These are phyloP conservation scores for Arthrobotrys megalospora DNA, from an alignment of 2,329 filamentous ascomycete genomes.

Conservation along the genomic window DNA sequence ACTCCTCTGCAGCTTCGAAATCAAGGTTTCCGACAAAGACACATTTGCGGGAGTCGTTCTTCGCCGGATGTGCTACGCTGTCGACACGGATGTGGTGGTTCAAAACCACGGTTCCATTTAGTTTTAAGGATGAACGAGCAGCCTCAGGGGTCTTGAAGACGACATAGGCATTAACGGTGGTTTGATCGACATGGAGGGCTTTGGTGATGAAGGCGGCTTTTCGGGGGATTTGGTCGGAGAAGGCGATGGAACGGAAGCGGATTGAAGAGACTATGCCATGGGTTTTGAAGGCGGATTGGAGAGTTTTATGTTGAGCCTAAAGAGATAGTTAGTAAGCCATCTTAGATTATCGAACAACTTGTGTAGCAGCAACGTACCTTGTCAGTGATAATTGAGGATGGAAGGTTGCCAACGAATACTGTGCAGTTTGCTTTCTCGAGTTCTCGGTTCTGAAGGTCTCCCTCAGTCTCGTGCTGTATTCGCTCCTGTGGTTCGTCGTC, in stretches of 20 bases:
- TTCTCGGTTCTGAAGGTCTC: constrained; percentile 71
- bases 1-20: constrained; percentile 97
- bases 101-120: constrained; percentile 88
- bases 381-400: constrained; percentile 83
- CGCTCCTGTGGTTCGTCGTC: constrained; percentile 61
- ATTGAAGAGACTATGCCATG: constrained; percentile 80
- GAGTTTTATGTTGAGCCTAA: constrained; percentile 72
- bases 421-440: constrained; percentile 90
- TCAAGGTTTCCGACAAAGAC: constrained; percentile 97
- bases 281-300: constrained; percentile 63
- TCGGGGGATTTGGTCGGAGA: constrained; percentile 85
- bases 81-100: constrained; percentile 92
- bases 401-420: constrained; percentile 93
- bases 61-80: constrained; percentile 87
- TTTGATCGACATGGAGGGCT: constrained; percentile 91
- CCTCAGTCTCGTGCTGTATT: constrained; percentile 71
- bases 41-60: constrained; percentile 87
- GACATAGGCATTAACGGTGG: constrained; percentile 92
- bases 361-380: constrained; percentile 80
- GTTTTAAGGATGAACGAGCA: constrained; percentile 81
- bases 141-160: constrained; percentile 84
- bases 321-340: constrained; percentile 69
- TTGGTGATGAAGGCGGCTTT: constrained; percentile 94
- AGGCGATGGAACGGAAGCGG: constrained; percentile 93
- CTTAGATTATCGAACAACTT: constrained; percentile 74